Base-by-base conservation (phyloP, 1,284 basidiomycete species). In the Cutaneotrichosporon dermatis region DNA sequence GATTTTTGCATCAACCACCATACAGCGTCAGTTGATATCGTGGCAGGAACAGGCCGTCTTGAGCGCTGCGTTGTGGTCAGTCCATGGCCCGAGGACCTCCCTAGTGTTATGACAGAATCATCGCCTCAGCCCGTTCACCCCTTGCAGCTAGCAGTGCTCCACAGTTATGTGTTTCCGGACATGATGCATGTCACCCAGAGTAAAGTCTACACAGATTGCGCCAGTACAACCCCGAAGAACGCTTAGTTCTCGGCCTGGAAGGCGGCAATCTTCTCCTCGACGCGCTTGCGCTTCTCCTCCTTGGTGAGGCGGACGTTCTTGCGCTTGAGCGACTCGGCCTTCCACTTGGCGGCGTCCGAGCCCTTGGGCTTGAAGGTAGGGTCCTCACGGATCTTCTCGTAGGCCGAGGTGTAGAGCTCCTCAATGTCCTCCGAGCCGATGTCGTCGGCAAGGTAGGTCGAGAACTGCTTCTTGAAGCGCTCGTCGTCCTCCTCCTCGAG, bases 401-500 rank as follows among this genome's bases (percentile, higher is more conserved):
- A 89, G 2, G 91, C 92, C 70, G 87, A 88, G 58, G 85, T 85
- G 83, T 90, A 98, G 69, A 99, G 88, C 78, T 98, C 96, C 81
- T 99, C 93, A 4, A 99, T 92, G 75, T 99, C 95, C 69, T 95
- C 96, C 3, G 92, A 95, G 63, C 92, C 92, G 69, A 99, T 81
- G 69, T 89, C 96, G 78, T 96, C 92, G 51, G 90, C 92, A 66
- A 99, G 91, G 81, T 98, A 98, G 42, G 86, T 85, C 11, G 95
- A 76, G 82, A 98, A 98, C 78, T 98, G 95, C 84, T 95, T 98
- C 86, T 97, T 97, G 86, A 98, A 98, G 73, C 93, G 85, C 82
- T 98, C 95, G 76, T 98, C 96, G 79, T 99, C 96, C 82, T 99
- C 96, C 85, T 99, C 96, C 83, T 99, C 96, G 62, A 99, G 83